Conservation (phyloP, 78 protist genomes). For the Dictyostelium intermedium region DNA sequence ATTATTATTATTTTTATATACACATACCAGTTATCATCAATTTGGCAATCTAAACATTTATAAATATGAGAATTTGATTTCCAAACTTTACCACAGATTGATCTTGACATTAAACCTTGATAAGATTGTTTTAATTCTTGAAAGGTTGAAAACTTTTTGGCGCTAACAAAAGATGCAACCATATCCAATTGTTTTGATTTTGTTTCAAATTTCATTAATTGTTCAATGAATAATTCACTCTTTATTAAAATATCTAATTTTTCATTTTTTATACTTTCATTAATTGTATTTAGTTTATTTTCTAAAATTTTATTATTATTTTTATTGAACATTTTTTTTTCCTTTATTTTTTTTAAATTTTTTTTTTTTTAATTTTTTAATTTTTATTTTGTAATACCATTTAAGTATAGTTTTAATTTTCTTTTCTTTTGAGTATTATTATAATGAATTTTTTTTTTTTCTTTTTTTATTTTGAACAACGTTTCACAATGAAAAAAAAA, state of each 20-base stretch:
- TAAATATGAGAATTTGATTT: slow-evolving; percentile 14
- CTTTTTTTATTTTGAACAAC: too few relatives aligned
- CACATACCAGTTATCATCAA: slow-evolving; percentile 36
- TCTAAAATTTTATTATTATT: neutral
- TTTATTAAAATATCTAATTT: neutral
- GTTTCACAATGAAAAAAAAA: too few relatives aligned
- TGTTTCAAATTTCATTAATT: neutral
- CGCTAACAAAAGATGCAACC: neutral
- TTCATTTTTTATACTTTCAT: neutral
- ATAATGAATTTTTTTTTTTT: too few relatives aligned
- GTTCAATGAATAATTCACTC: neutral
- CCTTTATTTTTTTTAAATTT: too few relatives aligned
- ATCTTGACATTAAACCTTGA: neutral
- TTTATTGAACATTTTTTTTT: neutral
- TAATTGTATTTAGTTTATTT: neutral
- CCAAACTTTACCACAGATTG: slow-evolving; percentile 44
- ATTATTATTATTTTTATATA: neutral
- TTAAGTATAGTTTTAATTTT: too few relatives aligned
- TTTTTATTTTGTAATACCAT: neutral
- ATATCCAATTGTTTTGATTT: neutral
- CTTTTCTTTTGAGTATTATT: too few relatives aligned
- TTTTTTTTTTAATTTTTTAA: too few relatives aligned
- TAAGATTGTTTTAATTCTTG: neutral
- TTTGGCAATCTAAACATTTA: slow-evolving; percentile 54
- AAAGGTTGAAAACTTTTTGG: neutral